Evolutionary conservation across 768 basidiomycete species (phyloP).

Genomic region (Leccinellum albellum): DNA sequence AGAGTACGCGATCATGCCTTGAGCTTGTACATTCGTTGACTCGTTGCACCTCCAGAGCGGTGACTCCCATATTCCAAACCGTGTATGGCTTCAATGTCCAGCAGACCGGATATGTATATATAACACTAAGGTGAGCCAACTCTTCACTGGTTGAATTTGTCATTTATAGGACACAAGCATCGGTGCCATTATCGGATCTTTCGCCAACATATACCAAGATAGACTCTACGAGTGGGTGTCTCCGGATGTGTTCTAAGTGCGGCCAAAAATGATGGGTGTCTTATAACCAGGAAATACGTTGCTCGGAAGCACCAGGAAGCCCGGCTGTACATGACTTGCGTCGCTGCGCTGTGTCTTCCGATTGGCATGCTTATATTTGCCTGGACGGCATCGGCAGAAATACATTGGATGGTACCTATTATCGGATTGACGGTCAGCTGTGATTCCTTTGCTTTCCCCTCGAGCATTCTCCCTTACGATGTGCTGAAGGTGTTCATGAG

Average conservation of each 20-base stretch:
- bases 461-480: background rate
- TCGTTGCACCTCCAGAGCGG: conserved; percentile 36
- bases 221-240: conserved; percentile 39
- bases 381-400: conserved; percentile 53
- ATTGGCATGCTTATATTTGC: conserved; percentile 66
- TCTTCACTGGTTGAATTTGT: background rate
- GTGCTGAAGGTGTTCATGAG: conserved; percentile 37
- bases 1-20: conserved; percentile 36
- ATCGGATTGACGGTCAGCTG: conserved; percentile 21
- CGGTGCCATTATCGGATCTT: conserved; percentile 47
- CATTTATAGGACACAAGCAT: conserved; percentile 36
- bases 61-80: conserved; percentile 49
- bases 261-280: conserved; percentile 11
- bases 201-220: conserved; percentile 45
- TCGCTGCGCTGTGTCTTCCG: conserved; percentile 52
- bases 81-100: conserved; percentile 60
- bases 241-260: background rate
- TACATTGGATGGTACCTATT: conserved; percentile 55
- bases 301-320: conserved; percentile 45
- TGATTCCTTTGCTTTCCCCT: background rate
- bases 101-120: conserved; percentile 54
- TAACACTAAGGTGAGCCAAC: conserved; percentile 45
- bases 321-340: conserved; percentile 53
- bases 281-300: conserved; percentile 22
- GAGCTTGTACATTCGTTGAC: background rate